Percentiles rank a stretch among this genome's conserved stretches.
Conservation (phyloP, 768 basidiomycete genomes). For the Naematelia encephala region DNA sequence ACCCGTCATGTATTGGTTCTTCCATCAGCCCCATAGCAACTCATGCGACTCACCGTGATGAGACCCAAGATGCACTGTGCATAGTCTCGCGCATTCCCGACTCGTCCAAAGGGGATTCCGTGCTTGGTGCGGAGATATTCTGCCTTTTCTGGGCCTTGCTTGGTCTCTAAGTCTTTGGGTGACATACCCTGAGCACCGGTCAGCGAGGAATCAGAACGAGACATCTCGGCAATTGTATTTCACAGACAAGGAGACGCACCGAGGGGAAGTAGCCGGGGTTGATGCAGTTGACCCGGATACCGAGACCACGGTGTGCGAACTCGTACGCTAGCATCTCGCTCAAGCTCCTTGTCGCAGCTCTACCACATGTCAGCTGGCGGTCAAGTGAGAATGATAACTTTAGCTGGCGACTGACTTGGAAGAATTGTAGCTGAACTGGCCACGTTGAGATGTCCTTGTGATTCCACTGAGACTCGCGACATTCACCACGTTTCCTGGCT, state of each 20-base stretch:
- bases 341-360: conserved; percentile 35
- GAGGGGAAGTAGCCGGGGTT: conserved; percentile 44
- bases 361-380: conserved; percentile 16
- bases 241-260: conserved; percentile 3
- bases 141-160: conserved; percentile 9
- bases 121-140: conserved; percentile 22
- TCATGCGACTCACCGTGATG: conserved; percentile 27
- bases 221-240: neutral
- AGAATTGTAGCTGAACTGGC: conserved; percentile 56
- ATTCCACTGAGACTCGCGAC: conserved; percentile 55
- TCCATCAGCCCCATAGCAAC: neutral
- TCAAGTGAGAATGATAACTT: neutral
- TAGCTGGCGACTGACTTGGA: conserved; percentile 50
- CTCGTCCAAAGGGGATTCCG: conserved; percentile 43
- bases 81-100: conserved; percentile 41
- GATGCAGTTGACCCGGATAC: conserved; percentile 36
- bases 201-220: too few species aligned
- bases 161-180: conserved; percentile 5
- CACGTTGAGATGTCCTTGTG: conserved; percentile 52
- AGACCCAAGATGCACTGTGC: conserved; percentile 40
- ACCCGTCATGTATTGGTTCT: conserved; percentile 48
- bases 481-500: conserved; percentile 54
- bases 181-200: conserved; percentile 9
- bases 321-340: conserved; percentile 36
- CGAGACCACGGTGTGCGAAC: conserved; percentile 34